phyloP scores from a whole-genome alignment of 306 rosid species.

The Bauhinia variegata region DNA sequence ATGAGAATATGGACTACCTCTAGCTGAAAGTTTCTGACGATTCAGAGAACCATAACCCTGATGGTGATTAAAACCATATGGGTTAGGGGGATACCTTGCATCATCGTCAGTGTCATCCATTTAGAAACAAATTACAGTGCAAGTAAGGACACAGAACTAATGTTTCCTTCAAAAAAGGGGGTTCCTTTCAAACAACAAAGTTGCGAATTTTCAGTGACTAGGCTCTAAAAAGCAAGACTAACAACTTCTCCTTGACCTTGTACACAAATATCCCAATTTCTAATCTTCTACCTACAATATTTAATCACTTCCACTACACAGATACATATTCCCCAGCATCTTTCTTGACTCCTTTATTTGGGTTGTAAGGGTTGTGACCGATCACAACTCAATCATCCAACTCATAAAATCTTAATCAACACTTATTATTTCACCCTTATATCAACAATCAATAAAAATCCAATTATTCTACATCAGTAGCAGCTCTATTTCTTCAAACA shows the following conservation, averaged over 20 bases:
- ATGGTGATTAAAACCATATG: slow-evolving; percentile 50
- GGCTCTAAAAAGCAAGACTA: slow-evolving; percentile 13
- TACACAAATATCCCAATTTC: not conserved
- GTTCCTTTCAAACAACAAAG: slow-evolving; percentile 24
- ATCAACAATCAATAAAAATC: slow-evolving; percentile 10
- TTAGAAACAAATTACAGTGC: slow-evolving; percentile 28
- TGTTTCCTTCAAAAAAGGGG: not conserved
- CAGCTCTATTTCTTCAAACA: not conserved
- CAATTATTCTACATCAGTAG: not conserved
- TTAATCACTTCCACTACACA: not conserved
- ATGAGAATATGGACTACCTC: slow-evolving; percentile 51
- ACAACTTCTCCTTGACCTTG: not conserved
- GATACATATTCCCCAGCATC: slow-evolving; percentile 9
- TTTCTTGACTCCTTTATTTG: not conserved
- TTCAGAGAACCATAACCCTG: slow-evolving; percentile 55
- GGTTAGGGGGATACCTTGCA: slow-evolving; percentile 52
- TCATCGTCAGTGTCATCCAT: slow-evolving; percentile 86
- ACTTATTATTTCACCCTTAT: no score
- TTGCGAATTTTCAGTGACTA: not conserved
- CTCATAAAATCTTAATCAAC: no score
- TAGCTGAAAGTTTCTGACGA: slow-evolving; percentile 43
- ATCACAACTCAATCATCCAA: slow-evolving; percentile 2
- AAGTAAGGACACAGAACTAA: slow-evolving; percentile 32
- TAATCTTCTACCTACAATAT: not conserved
- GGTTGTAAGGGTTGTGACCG: not conserved